phyloP scores from a whole-genome alignment of 177 flowering plant genomes.

The Tripterygium wilfordii region DNA sequence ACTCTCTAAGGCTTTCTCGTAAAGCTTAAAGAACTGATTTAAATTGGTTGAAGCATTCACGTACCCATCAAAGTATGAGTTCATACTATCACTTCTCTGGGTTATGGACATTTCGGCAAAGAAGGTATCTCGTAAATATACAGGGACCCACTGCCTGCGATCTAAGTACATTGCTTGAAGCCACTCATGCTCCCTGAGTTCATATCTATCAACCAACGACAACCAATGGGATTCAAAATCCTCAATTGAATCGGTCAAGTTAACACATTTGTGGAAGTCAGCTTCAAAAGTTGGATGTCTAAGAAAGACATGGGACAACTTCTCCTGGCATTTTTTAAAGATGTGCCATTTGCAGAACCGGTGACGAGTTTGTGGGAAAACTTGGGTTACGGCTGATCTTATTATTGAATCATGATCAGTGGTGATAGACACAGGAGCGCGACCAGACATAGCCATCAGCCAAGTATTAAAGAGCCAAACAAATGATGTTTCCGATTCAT shows the following conservation, averaged over 20 bases:
- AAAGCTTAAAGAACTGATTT: slow-evolving; percentile 32
- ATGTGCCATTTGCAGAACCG: slow-evolving; percentile 40
- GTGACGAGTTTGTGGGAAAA: slow-evolving; percentile 36
- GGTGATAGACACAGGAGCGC: slow-evolving; percentile 49
- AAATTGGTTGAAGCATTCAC: slow-evolving; percentile 32
- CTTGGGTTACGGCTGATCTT: slow-evolving; percentile 33
- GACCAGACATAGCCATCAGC: slow-evolving; percentile 53
- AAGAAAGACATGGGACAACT: slow-evolving; percentile 28
- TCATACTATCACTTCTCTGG: slow-evolving; percentile 14
- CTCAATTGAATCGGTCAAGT: slow-evolving; percentile 33
- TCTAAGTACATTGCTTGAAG: slow-evolving; percentile 39
- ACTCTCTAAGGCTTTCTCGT: slow-evolving; percentile 34
- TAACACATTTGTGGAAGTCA: slow-evolving; percentile 40
- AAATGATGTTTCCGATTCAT: slow-evolving; percentile 46
- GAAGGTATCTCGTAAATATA: slow-evolving; percentile 36
- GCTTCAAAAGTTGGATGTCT: slow-evolving; percentile 35
- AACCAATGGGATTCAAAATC: slow-evolving; percentile 51
- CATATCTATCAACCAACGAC: slow-evolving; percentile 27
- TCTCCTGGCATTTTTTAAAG: slow-evolving; percentile 36
- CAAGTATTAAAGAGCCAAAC: slow-evolving; percentile 52
- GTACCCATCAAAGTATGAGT: slow-evolving; percentile 30
- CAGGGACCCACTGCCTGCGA: slow-evolving; percentile 51
- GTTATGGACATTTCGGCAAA: slow-evolving; percentile 35
- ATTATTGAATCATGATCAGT: slow-evolving; percentile 61
- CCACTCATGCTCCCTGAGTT: slow-evolving; percentile 41